Evolutionary conservation across 352 stramenopile species (phyloP).

Genomic region (Pythium guiyangense): DNA sequence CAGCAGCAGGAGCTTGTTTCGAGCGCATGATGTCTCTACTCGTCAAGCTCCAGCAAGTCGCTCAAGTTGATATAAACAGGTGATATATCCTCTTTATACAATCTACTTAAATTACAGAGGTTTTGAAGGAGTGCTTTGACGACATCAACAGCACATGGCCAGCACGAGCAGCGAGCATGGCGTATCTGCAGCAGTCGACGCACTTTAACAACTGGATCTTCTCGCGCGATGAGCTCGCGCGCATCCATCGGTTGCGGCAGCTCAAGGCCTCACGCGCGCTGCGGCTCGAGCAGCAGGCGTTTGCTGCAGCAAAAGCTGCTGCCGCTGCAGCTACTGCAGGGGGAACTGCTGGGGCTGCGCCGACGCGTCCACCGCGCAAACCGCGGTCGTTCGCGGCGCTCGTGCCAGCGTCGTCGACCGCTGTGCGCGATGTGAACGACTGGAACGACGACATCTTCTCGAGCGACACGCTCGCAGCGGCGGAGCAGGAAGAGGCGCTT

Average conservation of each 20-base stretch:
- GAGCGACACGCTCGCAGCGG: conserved; percentile 30
- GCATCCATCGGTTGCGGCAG: conserved; percentile 51
- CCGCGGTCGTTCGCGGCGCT: conserved; percentile 78
- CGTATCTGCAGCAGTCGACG: conserved; percentile 80
- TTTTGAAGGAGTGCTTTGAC: background rate
- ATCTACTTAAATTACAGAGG: background rate
- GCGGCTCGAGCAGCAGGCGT: conserved; percentile 55
- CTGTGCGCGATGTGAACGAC: conserved; percentile 55
- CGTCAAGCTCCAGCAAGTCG: too few species aligned
- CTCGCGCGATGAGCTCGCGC: conserved; percentile 48
- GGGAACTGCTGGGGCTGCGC: conserved; percentile 6
- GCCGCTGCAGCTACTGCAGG: background rate
- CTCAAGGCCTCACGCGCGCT: conserved; percentile 60
- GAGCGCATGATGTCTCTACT: too few species aligned
- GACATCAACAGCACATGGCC: background rate
- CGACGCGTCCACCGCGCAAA: conserved; percentile 34
- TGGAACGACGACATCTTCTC: conserved; percentile 62
- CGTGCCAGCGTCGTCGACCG: conserved; percentile 56
- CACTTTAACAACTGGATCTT: conserved; percentile 91
- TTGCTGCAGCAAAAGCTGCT: conserved; percentile 20
- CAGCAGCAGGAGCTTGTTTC: too few species aligned
- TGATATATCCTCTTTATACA: background rate
- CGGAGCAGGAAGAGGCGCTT: conserved; percentile 49
- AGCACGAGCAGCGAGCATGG: conserved; percentile 30
- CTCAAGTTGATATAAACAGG: too few species aligned